Evolutionary conservation across 768 basidiomycete genomes (phyloP).

Genomic region (Lentinula aciculospora): DNA sequence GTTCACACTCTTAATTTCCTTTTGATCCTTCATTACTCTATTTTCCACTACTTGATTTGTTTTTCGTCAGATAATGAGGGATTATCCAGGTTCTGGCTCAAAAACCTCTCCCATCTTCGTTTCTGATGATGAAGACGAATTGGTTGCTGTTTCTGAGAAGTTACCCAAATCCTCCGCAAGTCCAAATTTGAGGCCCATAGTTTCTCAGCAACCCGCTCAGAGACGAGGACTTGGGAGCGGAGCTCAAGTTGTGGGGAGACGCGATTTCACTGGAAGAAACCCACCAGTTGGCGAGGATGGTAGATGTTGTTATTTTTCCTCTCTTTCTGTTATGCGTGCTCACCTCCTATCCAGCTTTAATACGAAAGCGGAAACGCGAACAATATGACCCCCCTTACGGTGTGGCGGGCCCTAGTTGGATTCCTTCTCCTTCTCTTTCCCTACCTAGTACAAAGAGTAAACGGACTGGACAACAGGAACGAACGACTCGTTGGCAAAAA

Average conservation of each 20-base stretch:
- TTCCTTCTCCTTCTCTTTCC: neutral
- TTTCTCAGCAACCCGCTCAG: neutral
- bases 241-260: neutral
- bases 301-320: neutral
- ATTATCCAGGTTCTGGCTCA: constrained; percentile 13
- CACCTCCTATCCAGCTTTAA: neutral
- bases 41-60: no score
- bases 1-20: no score
- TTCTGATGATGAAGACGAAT: constrained; percentile 20
- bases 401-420: neutral
- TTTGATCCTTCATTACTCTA: no score
- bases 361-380: constrained; percentile 7
- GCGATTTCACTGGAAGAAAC: neutral
- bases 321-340: neutral
- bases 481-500: neutral
- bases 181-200: neutral
- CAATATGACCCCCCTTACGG: neutral
- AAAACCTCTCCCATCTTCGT: constrained; percentile 22
- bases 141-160: neutral
- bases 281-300: neutral
- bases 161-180: neutral
- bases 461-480: neutral
- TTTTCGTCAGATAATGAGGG: neutral
- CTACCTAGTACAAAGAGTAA: neutral
- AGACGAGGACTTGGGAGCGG: neutral